Evolutionary conservation across 1,284 basidiomycete species (phyloP).

Genomic region (Apiotrichum gracile): DNA sequence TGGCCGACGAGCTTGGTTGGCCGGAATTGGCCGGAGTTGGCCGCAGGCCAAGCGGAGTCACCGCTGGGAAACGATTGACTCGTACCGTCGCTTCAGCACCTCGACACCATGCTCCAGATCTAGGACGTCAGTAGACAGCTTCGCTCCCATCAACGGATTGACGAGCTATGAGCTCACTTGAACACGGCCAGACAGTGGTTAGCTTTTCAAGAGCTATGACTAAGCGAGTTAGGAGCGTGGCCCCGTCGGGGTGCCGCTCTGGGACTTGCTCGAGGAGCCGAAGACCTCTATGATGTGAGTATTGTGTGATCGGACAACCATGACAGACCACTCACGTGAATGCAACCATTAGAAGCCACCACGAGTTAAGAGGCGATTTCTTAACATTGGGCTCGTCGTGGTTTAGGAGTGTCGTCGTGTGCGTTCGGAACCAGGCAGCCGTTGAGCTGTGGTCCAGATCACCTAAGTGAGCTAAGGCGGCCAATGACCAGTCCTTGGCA

Average conservation of each 20-base stretch:
- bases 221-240: neutral
- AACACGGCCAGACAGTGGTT: constrained; percentile 5
- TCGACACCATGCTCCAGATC: constrained; percentile 5
- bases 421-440: constrained; percentile 1
- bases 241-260: neutral
- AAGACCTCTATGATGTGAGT: neutral
- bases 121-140: neutral
- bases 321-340: constrained; percentile 11
- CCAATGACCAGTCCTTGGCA: constrained; percentile 22
- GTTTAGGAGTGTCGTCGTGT: neutral
- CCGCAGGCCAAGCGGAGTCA: neutral
- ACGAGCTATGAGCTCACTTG: neutral
- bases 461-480: constrained; percentile 3
- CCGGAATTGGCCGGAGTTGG: neutral
- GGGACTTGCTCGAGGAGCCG: neutral
- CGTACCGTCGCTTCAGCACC: neutral
- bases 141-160: neutral
- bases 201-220: constrained; percentile 3
- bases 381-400: neutral
- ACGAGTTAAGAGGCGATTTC: constrained; percentile 9
- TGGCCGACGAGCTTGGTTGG: too few species aligned
- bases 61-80: neutral
- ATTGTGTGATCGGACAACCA: neutral
- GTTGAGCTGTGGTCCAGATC: constrained; percentile 4
- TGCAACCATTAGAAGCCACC: constrained; percentile 22